Percentiles rank a stretch among this genome's conserved stretches.
phyloP scores from a whole-genome alignment of 176 grass and related monocot genomes.

The Metroxylon sagu region DNA sequence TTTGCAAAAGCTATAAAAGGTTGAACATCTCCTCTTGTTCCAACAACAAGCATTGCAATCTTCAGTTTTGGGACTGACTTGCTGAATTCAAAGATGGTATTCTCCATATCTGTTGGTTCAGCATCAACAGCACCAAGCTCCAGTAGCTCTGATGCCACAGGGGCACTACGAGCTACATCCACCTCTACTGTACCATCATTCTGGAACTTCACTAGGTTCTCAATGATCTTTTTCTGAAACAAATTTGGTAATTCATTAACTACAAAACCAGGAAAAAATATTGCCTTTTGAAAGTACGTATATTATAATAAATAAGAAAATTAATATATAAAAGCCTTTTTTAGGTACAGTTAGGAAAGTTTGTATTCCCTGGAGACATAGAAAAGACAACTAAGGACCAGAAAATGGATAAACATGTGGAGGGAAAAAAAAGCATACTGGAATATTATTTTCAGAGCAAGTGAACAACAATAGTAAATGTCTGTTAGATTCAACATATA shows the following conservation, averaged over 20 bases:
- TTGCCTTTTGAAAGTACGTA: too few relatives aligned
- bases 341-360: too few relatives aligned
- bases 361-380: too few relatives aligned
- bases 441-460: too few relatives aligned
- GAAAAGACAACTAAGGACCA: too few relatives aligned
- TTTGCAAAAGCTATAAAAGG: constrained; percentile 99
- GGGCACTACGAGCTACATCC: constrained; percentile 44
- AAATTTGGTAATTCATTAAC: constrained; percentile 17
- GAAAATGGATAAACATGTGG: too few relatives aligned
- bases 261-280: constrained; percentile 6
- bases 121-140: constrained; percentile 78
- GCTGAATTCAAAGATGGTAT: constrained; percentile 31
- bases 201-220: constrained; percentile 78
- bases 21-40: constrained; percentile 94
- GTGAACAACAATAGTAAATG: too few relatives aligned
- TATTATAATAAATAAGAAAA: too few relatives aligned
- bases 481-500: too few relatives aligned
- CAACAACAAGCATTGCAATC: constrained; percentile 94
- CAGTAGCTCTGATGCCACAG: constrained; percentile 75
- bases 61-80: constrained; percentile 91
- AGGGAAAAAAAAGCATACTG: too few relatives aligned
- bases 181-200: constrained; percentile 83
- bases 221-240: constrained; percentile 73
- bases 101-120: constrained; percentile 21
- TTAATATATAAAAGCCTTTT: too few relatives aligned